phyloP scores from a whole-genome alignment of 2,329 filamentous ascomycete species.

The Pestalotiopsis sp. region DNA sequence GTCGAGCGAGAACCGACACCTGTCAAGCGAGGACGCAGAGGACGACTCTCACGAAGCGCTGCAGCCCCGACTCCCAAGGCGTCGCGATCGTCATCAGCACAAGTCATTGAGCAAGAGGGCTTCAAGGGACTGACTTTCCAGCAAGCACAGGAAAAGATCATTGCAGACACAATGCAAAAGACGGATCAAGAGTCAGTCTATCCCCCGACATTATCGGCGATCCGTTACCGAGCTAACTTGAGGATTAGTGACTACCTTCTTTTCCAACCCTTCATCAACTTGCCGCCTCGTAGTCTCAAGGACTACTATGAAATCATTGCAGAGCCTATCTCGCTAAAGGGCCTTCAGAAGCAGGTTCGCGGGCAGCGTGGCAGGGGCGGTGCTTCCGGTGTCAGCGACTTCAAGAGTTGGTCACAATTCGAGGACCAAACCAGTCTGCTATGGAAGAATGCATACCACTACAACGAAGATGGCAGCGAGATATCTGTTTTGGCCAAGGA shows the following conservation, averaged over 20 bases:
- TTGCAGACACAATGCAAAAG: constrained; percentile 73
- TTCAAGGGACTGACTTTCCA: constrained; percentile 80
- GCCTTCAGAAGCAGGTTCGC: constrained; percentile 75
- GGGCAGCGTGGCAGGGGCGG: constrained; percentile 72
- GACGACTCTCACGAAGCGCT: constrained; percentile 37
- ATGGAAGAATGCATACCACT: constrained; percentile 86
- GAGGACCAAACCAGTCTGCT: constrained; percentile 79
- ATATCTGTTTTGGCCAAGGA: constrained; percentile 78
- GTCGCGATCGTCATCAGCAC: constrained; percentile 38
- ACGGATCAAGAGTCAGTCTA: constrained; percentile 64
- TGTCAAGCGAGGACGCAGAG: constrained; percentile 24
- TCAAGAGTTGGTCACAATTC: constrained; percentile 82
- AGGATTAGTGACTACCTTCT: constrained; percentile 65
- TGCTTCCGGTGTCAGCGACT: constrained; percentile 65
- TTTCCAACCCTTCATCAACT: constrained; percentile 74
- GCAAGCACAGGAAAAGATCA: constrained; percentile 82
- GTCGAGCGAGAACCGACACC: constrained; percentile 27
- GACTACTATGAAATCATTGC: constrained; percentile 88
- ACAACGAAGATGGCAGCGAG: constrained; percentile 90
- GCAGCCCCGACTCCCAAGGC: constrained; percentile 33
- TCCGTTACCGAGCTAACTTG: not conserved
- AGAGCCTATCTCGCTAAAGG: constrained; percentile 77
- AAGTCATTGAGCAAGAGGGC: constrained; percentile 50
- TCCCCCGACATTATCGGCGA: not conserved
- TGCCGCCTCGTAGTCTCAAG: constrained; percentile 74